Conservation (phyloP, 164 flowering plant genomes). For the Nymphaea thermarum region DNA sequence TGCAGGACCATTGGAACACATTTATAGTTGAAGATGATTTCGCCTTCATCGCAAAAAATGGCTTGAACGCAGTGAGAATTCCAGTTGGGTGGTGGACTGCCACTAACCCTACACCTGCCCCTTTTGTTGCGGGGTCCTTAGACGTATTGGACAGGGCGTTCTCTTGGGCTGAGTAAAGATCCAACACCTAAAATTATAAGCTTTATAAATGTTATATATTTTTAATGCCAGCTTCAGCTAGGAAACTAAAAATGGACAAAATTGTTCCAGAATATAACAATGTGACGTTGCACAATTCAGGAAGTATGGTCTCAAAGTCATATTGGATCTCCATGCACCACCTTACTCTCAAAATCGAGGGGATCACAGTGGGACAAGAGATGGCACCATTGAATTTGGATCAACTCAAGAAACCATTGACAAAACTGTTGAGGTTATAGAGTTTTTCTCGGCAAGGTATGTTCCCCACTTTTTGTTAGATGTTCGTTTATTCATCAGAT, state of each 20-base stretch:
- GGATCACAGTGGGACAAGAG: constrained; percentile 55
- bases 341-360: constrained; percentile 57
- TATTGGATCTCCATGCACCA: constrained; percentile 61
- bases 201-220: neutral
- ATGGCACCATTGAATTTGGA: constrained; percentile 56
- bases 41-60: constrained; percentile 31
- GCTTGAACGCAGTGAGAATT: constrained; percentile 39
- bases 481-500: no score
- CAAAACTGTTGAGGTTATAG: constrained; percentile 44
- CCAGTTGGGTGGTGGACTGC: constrained; percentile 73
- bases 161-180: constrained; percentile 40
- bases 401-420: constrained; percentile 25
- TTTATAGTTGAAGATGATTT: constrained; percentile 41
- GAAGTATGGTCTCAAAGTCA: constrained; percentile 25
- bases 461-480: no score
- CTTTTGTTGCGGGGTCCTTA: constrained; percentile 43
- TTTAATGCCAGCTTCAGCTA: neutral
- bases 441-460: no score
- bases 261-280: neutral
- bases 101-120: constrained; percentile 34
- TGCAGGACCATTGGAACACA: constrained; percentile 40
- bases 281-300: constrained; percentile 8
- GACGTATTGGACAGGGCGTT: constrained; percentile 41
- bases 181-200: neutral
- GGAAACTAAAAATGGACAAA: no score